Evolutionary conservation across 768 basidiomycete species (phyloP).

Genomic region (Trichaptum fuscoviolaceum): DNA sequence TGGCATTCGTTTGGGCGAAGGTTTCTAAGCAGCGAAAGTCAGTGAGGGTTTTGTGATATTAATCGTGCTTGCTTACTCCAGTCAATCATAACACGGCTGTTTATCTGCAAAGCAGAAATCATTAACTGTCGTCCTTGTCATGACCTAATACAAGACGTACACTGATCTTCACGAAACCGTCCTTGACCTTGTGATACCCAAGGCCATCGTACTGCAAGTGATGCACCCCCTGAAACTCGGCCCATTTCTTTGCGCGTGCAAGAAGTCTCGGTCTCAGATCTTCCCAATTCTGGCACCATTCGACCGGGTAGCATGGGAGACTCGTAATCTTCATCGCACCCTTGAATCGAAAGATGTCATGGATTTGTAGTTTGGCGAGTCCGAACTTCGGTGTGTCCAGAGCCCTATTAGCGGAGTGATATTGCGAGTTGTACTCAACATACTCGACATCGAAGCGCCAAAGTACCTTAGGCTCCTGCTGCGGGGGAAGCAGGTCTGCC

Average conservation of each 20-base stretch:
- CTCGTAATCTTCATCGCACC: conserved; percentile 47
- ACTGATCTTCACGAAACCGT: conserved; percentile 40
- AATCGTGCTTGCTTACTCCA: conserved; percentile 29
- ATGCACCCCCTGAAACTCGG: conserved; percentile 46
- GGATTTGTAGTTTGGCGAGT: conserved; percentile 17
- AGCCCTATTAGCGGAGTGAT: conserved; percentile 1
- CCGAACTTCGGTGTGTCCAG: conserved; percentile 16
- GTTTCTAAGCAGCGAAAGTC: conserved; percentile 24
- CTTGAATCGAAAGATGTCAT: conserved; percentile 32
- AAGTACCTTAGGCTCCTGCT: neutral
- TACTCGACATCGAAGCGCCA: conserved; percentile 9
- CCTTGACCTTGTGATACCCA: conserved; percentile 29
- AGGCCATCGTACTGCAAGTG: conserved; percentile 53
- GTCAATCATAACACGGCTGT: conserved; percentile 58
- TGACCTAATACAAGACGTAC: conserved; percentile 22
- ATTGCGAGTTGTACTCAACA: conserved; percentile 12
- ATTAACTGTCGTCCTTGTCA: conserved; percentile 2
- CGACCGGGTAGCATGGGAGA: conserved; percentile 48
- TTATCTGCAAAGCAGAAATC: conserved; percentile 30
- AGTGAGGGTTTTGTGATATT: neutral
- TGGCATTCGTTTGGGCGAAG: conserved; percentile 48
- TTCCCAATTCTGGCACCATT: conserved; percentile 42
- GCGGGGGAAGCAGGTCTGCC: neutral
- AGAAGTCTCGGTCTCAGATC: conserved; percentile 36
- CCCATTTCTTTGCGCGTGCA: conserved; percentile 55